Percentiles rank a stretch among this genome's conserved stretches.
Conservation (phyloP, 352 stramenopile species). For the Phytopythium kandeliae region DNA sequence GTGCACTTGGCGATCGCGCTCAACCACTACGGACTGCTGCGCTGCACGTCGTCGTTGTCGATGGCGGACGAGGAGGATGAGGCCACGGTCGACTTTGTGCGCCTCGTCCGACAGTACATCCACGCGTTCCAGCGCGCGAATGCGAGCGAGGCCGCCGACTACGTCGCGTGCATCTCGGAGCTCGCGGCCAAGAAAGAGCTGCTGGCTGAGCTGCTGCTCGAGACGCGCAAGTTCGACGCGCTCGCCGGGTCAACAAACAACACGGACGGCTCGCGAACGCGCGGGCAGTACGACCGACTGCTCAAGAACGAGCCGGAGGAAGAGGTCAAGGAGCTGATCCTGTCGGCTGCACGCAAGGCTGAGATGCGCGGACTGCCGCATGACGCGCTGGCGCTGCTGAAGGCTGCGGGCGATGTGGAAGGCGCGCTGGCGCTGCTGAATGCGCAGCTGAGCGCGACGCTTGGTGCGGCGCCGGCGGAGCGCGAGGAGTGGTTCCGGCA, state of each 20-base stretch:
- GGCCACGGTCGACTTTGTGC: conserved; percentile 51
- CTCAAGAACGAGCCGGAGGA: conserved; percentile 68
- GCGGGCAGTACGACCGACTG: conserved; percentile 64
- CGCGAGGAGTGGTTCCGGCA: conserved; percentile 81
- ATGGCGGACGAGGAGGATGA: conserved; percentile 57
- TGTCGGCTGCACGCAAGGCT: conserved; percentile 65
- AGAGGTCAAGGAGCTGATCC: conserved; percentile 72
- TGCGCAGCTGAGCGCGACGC: conserved; percentile 56
- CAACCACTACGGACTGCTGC: conserved; percentile 70
- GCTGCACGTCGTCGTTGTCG: conserved; percentile 38
- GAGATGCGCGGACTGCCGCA: conserved; percentile 62
- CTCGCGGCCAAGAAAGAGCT: conserved; percentile 60
- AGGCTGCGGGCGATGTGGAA: conserved; percentile 76
- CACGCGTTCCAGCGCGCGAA: conserved; percentile 80
- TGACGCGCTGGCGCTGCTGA: conserved; percentile 73
- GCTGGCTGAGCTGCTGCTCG: conserved; percentile 64
- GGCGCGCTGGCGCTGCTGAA: conserved; percentile 70
- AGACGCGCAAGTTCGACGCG: conserved; percentile 77
- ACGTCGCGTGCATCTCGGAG: conserved; percentile 69
- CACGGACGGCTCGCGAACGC: conserved; percentile 76
- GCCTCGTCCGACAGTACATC: conserved; percentile 80
- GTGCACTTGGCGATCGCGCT: conserved; percentile 79
- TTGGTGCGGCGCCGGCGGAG: conserved; percentile 48
- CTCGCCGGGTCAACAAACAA: conserved; percentile 78
- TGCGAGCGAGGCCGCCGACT: conserved; percentile 71